Conservation (phyloP, 495 filamentous ascomycete species). For the Terfezia boudieri region DNA sequence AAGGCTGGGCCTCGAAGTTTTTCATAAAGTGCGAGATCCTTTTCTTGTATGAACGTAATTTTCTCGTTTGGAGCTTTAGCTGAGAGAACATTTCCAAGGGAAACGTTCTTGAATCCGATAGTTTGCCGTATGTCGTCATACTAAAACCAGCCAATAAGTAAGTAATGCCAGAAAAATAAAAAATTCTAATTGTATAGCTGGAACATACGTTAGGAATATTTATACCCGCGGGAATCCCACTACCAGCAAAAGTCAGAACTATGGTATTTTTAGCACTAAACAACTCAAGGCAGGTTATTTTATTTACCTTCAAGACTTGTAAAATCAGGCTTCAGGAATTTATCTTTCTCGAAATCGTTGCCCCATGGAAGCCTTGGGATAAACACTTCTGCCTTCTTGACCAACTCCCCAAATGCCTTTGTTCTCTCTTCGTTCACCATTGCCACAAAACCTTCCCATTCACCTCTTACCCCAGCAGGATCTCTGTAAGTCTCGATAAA, state of each 20-base stretch:
- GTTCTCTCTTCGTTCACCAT: conserved; percentile 74
- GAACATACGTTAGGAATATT: conserved; percentile 22
- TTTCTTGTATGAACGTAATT: conserved; percentile 62
- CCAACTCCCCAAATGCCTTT: conserved; percentile 65
- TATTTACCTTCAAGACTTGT: conserved; percentile 49
- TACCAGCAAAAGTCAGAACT: conserved; percentile 45
- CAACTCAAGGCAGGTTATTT: conserved; percentile 15
- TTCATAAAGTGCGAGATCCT: conserved; percentile 54
- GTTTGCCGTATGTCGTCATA: conserved; percentile 87
- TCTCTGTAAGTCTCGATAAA: conserved; percentile 96
- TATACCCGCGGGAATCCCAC: conserved; percentile 63
- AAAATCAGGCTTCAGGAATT: conserved; percentile 84
- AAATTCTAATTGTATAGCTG: neutral
- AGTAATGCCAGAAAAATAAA: neutral
- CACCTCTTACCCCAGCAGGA: conserved; percentile 75
- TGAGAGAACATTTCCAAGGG: conserved; percentile 67
- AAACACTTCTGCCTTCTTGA: conserved; percentile 53
- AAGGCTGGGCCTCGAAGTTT: conserved; percentile 66
- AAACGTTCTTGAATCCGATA: conserved; percentile 96
- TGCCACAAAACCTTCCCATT: conserved; percentile 89
- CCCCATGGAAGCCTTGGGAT: conserved; percentile 80
- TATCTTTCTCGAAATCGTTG: conserved; percentile 81
- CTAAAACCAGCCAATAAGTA: conserved; percentile 17
- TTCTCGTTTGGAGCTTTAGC: conserved; percentile 78
- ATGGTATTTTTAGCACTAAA: conserved; percentile 20